Evolutionary conservation across 1,139 yeast species (phyloP), one percentile per base, ranked within the genome.

Genomic region (Blastobotrys petasosporus): DNA sequence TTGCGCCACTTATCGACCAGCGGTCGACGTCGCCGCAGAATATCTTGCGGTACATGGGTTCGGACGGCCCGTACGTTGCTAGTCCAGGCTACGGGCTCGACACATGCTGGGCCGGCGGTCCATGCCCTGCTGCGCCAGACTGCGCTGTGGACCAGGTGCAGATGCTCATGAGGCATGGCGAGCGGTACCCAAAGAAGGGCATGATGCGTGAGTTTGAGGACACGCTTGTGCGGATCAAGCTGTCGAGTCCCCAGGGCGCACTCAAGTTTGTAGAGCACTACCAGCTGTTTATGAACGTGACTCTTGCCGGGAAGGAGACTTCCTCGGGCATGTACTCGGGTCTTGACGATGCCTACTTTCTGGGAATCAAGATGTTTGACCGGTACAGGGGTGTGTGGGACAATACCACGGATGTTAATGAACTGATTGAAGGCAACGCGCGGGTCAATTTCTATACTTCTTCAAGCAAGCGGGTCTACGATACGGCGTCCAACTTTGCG

Each of bases 51-150:
- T 15, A 23, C 15, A 38, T 47, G 16, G 50, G 47, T 20, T 39
- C 46, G 7, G 35, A 40, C 23, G 50, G 50, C 12, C 50, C 50
- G 3, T 47, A 38, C 32, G 0, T 75, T 68, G 53, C 65, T 72
- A 69, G 77, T 5, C 74, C 80, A 57, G 64, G 67, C 32, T 55
- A 73, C 40, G 59, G 64, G 1, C 67, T 69, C 66, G 34, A 37
- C 15, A 20, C 25, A 7, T 20, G 25, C 25, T 20, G 25, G 25
- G 67, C 38, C 73, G 33, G 36, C 39, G 16, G 38, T 12, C 52
- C 52, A 5, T 16, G 13, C 6, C 25, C 25, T 7, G 25, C 25
- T 20, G 25, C 25, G 25, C 25, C 25, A 20, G 34, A 28, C 6
- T 53, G 57, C 35, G n/a, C 23, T 1, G 41, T 54, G 9, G 42